A percentile compares a stretch with the other conserved stretches of the same genome.
phyloP scores from a whole-genome alignment of 2,329 filamentous ascomycete genomes.

The Sporothrix phasma region DNA sequence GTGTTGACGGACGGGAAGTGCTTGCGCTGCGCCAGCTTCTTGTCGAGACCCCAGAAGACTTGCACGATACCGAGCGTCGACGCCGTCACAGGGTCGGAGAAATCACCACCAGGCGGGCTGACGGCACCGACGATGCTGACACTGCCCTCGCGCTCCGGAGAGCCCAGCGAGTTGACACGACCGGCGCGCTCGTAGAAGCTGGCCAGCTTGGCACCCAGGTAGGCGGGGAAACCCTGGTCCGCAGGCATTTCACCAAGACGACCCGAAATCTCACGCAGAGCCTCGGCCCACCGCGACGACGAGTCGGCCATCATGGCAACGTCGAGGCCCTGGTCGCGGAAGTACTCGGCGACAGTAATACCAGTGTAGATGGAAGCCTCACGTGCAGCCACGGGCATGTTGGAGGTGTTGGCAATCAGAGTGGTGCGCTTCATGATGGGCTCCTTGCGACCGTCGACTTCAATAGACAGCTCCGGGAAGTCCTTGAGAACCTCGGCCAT shows the following conservation, averaged over 20 bases:
- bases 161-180: constrained; percentile 73
- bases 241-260: constrained; percentile 99
- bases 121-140: constrained; percentile 95
- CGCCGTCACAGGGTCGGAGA: constrained; percentile 93
- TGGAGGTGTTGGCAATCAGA: constrained; percentile 96
- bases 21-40: constrained; percentile 98
- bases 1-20: constrained; percentile 99
- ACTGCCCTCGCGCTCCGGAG: constrained; percentile 78
- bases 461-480: constrained; percentile 95
- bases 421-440: constrained; percentile 99
- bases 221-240: constrained; percentile 98
- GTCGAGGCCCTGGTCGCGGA: constrained; percentile 91
- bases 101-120: constrained; percentile 95
- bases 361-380: constrained; percentile 98
- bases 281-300: constrained; percentile 95
- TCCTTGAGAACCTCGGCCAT: constrained; percentile 99
- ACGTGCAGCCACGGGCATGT: constrained; percentile 98
- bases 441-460: constrained; percentile 87
- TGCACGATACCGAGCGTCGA: constrained; percentile 95
- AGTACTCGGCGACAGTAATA: constrained; percentile 92
- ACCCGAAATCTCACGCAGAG: constrained; percentile 95
- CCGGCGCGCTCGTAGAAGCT: constrained; percentile 99
- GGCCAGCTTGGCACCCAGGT: constrained; percentile 90
- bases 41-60: constrained; percentile 99
- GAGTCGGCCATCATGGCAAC: constrained; percentile 99